A percentile compares a stretch with the other conserved stretches of the same genome.
phyloP scores from a whole-genome alignment of 2,329 filamentous ascomycete genomes.

The Stagonosporopsis vannaccii region DNA sequence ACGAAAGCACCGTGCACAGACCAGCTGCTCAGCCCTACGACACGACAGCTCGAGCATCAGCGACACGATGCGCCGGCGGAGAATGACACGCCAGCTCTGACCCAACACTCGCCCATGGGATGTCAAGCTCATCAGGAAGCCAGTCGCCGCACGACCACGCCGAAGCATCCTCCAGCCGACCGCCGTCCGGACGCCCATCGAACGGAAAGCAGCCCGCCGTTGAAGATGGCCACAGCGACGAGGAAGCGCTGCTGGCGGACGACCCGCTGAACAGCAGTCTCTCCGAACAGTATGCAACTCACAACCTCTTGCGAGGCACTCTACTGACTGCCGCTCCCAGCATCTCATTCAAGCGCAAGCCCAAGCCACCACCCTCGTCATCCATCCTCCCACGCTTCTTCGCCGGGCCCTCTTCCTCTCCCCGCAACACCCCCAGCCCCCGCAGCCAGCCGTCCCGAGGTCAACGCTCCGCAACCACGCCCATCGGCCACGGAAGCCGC shows the following conservation, averaged over 20 bases:
- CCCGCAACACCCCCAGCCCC: constrained; percentile 28
- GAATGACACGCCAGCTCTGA: constrained; percentile 15
- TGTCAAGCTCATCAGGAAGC: constrained; percentile 49
- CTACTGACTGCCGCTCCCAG: constrained; percentile 28
- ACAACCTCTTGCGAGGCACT: neutral
- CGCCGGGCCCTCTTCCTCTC: constrained; percentile 30
- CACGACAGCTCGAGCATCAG: constrained; percentile 12
- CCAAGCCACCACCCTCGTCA: constrained; percentile 54
- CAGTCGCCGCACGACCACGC: constrained; percentile 47
- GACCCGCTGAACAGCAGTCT: constrained; percentile 64
- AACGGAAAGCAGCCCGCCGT: constrained; percentile 45
- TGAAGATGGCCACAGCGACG: constrained; percentile 56
- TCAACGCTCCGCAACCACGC: constrained; percentile 20
- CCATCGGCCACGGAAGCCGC: constrained; percentile 33
- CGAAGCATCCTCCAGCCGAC: constrained; percentile 54
- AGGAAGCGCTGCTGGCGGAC: constrained; percentile 59
- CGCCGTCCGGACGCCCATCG: constrained; percentile 33
- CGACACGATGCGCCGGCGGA: constrained; percentile 38
- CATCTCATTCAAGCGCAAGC: constrained; percentile 76
- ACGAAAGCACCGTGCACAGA: constrained; percentile 23
- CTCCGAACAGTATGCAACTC: constrained; percentile 50
- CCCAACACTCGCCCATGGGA: constrained; percentile 45
- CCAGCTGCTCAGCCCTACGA: constrained; percentile 28
- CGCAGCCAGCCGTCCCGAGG: constrained; percentile 36
- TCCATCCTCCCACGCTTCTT: constrained; percentile 56